Base-by-base conservation (phyloP, 78 protist genomes). In the Cyanophora paradoxa region DNA sequence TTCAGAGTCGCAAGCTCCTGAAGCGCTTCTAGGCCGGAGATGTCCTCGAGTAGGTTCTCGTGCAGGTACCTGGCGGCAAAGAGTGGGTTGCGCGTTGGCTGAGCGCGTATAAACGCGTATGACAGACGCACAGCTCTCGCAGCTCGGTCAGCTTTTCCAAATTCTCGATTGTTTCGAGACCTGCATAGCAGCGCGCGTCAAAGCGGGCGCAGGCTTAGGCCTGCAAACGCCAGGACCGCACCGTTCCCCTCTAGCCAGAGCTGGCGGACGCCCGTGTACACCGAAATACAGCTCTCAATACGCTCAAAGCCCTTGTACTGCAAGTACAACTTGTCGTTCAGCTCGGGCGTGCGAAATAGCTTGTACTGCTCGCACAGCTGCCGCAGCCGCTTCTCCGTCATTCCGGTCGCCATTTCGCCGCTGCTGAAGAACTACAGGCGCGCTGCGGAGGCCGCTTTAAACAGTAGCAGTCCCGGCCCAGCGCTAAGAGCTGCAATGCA, bases 161-260 rank as follows among this genome's bases (percentile, higher is more conserved):
- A 10, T 42, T 42, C 48, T 42, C 48, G 10, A 42, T 42, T 42
- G 6, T 42, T 13, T 42, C 48, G 10, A 42, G n/a, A n/a, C n/a
- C n/a, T n/a, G n/a, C n/a, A n/a, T n/a, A n/a, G n/a, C n/a, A n/a
- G n/a, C n/a, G n/a, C n/a, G n/a, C n/a, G n/a, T n/a, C n/a, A n/a
- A n/a, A n/a, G n/a, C n/a, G n/a, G n/a, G n/a, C n/a, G n/a, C n/a
- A 13, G 48, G 48, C 48, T 13, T 42, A 13, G 10, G 6, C 48
- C 10, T 42, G 48, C 48, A 42, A 42, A 42, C 10, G 10, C 48
- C 48, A 13, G 48, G 10, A 10, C 6, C 22, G 48, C 48, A 42
- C 19, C 36, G 71, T 65, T 65, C 36, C 71, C 71, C 36, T 65
- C 46, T 6, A 65, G 71, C 71, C 71, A 65, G 7, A 65, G 71